A percentile compares a stretch with the other conserved stretches of the same genome.
These are phyloP conservation scores for Diaporthe amygdali DNA, from an alignment of 2,329 filamentous ascomycete species.

Conservation along the genomic window DNA sequence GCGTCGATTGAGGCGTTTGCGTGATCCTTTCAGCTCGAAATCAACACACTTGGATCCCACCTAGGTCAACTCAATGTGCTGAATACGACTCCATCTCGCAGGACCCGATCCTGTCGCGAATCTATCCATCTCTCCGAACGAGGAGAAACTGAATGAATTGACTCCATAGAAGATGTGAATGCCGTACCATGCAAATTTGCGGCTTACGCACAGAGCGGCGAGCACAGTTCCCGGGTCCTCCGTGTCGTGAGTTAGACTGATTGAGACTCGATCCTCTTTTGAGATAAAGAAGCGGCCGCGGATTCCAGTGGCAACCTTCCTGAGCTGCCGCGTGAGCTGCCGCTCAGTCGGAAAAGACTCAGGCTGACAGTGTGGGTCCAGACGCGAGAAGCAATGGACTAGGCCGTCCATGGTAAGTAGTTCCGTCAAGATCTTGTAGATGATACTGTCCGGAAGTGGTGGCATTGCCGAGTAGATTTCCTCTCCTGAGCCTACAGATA, in stretches of 20 bases:
- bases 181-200: not conserved
- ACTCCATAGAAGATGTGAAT: slow-evolving; percentile 7
- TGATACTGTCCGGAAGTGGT: not conserved
- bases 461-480: not conserved
- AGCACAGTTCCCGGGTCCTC: not conserved
- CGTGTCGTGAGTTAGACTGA: slow-evolving; percentile 9
- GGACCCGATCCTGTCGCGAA: not conserved
- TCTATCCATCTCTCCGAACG: slow-evolving; percentile 9
- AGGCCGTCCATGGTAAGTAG: slow-evolving; percentile 1
- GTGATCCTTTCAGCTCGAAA: not conserved
- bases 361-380: not conserved
- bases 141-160: slow-evolving; percentile 13
- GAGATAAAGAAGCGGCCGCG: slow-evolving; percentile 11
- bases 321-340: not conserved
- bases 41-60: not conserved
- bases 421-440: not conserved
- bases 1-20: not conserved
- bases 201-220: not conserved
- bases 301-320: not conserved
- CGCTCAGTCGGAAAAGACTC: not conserved
- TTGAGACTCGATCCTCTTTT: not conserved
- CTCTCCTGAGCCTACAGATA: not conserved
- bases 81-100: not conserved
- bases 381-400: slow-evolving; percentile 5
- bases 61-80: slow-evolving; percentile 12